Evolutionary conservation across 148 eudicot genomes (phyloP).

Genomic region (Rheum nobile): DNA sequence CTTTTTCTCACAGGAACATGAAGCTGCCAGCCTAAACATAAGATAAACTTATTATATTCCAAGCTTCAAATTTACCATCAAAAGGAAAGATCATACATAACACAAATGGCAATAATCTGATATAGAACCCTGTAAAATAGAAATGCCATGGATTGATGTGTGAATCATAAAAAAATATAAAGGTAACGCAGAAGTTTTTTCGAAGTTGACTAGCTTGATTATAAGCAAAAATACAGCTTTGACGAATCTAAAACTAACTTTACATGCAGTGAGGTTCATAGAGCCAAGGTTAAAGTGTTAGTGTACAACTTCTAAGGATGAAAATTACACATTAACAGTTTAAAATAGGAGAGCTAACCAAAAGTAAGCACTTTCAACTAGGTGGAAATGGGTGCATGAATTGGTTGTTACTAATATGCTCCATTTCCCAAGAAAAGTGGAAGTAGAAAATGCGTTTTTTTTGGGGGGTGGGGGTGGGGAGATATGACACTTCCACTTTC

Average conservation of each 20-base stretch:
- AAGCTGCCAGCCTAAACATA: conserved; percentile 19
- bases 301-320: neutral
- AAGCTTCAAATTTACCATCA: neutral
- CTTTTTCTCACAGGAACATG: conserved; percentile 31
- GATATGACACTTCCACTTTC: neutral
- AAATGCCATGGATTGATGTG: neutral
- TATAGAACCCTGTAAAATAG: neutral
- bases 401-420: neutral
- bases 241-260: neutral
- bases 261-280: neutral
- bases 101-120: neutral
- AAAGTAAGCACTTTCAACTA: neutral
- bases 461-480: neutral
- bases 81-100: neutral
- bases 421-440: neutral
- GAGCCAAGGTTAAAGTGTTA: neutral
- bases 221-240: neutral
- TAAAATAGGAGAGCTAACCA: neutral
- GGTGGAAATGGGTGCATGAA: neutral
- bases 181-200: neutral
- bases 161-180: neutral
- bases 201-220: neutral
- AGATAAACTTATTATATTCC: neutral
- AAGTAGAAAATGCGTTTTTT: neutral
- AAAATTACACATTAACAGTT: neutral